Percentiles rank a stretch among this genome's conserved stretches.
Conservation (phyloP, 75 land plant genomes). For the Ceratopteris richardii region DNA sequence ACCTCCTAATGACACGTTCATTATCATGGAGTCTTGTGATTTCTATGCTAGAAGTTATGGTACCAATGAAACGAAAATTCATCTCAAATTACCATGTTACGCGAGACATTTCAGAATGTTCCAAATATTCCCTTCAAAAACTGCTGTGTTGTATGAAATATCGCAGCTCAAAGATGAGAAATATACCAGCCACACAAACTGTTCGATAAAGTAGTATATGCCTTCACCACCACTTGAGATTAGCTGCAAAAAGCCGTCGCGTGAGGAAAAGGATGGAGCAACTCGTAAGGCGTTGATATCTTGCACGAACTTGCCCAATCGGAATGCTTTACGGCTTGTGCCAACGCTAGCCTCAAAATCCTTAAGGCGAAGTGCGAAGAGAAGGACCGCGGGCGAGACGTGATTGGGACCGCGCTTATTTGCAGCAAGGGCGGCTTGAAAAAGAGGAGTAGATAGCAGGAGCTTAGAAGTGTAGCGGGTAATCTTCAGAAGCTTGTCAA, state of each 20-base stretch:
- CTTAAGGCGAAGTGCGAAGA: constrained; percentile 39
- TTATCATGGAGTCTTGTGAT: too few relatives aligned
- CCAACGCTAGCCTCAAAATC: constrained; percentile 92
- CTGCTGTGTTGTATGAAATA: too few relatives aligned
- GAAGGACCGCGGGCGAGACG: constrained; percentile 8
- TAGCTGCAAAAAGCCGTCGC: constrained; percentile 26
- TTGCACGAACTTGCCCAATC: constrained; percentile 95
- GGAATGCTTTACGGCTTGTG: constrained; percentile 86
- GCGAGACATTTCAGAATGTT: too few relatives aligned
- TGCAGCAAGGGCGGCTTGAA: constrained; percentile 3
- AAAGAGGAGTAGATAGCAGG: constrained; percentile 50
- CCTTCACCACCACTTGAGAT: constrained; percentile 87
- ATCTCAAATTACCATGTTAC: too few relatives aligned
- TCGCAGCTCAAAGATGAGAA: too few relatives aligned
- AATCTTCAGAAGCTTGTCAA: constrained; percentile 96
- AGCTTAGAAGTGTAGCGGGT: constrained; percentile 77
- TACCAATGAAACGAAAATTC: too few relatives aligned
- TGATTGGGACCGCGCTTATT: too few relatives aligned
- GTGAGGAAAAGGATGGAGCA: constrained; percentile 15
- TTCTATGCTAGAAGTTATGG: too few relatives aligned
- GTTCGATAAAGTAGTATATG: constrained; percentile 79
- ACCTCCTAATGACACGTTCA: too few relatives aligned
- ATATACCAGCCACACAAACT: constrained; percentile 75
- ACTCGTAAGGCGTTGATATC: constrained; percentile 63
- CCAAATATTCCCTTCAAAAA: too few relatives aligned